Evolutionary conservation across 441 rosid genomes (phyloP), one percentile per base, ranked within the genome.

Genomic region (Raphanus hybrid): DNA sequence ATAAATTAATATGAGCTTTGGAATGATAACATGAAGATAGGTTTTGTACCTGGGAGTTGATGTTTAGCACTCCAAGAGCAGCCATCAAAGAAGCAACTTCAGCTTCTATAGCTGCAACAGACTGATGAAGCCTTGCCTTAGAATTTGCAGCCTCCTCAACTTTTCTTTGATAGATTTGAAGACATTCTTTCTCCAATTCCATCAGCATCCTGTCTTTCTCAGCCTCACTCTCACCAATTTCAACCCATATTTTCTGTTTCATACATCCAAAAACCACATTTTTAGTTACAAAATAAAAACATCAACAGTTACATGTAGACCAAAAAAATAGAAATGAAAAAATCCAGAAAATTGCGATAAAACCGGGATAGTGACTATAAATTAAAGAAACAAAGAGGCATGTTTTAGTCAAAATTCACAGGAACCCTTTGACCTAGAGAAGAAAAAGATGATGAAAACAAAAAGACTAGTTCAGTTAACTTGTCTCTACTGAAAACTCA

Each of bases 231-330:
- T 96, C 99, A 10, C 98, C 99, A 48, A 96, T 92, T 29, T 96
- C 99, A 82, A 77, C 89, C 99, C 99, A 96, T 86, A 96, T 80
- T 96, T 96, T 90, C 99, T 96, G 99, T 80, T 78, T 79, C 39
- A 80, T 65, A 58, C 27, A 75, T 65, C 59, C 29, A 54, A 55
- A 18, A 16, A 27, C 54, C 39, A 55, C 2, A 35, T 60, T 32
- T 75, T 64, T 54, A 5, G 8, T 52, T 52, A 3, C 4, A 29
- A 50, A n/a, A 39, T 39, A 39, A 39, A 68, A 48, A 69, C 16
- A 59, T 50, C 54, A 59, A 78, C 69, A 57, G 76, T 48, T 48
- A 77, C 57, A 66, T 59, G 63, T 34, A 63, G 57, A 43, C 77
- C 12, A 62, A 32, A 66, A 37, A 52, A 52, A 52, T 52, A 52